These are phyloP conservation scores for Naganishia kalamii DNA, from an alignment of 768 basidiomycete species.

Conservation along the genomic window DNA sequence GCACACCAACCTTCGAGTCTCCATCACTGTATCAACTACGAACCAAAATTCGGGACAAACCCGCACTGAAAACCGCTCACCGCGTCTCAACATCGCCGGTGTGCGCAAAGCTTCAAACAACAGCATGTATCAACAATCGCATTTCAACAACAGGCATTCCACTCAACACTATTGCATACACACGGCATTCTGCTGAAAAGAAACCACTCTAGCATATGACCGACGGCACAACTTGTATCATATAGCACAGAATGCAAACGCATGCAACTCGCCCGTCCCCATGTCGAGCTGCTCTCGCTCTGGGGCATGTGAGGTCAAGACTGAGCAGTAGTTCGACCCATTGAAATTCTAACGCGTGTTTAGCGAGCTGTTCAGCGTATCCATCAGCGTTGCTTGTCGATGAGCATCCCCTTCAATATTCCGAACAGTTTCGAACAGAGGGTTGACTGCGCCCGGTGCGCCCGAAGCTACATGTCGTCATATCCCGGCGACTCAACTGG, in stretches of 20 bases:
- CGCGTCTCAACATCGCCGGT: slow-evolving; percentile 9
- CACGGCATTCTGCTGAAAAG: not conserved
- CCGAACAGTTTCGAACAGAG: too few relatives aligned
- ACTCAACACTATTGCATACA: not conserved
- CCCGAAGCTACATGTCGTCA: too few relatives aligned
- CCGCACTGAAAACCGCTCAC: not conserved
- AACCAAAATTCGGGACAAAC: not conserved
- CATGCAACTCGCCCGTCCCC: too few relatives aligned
- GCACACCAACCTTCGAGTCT: not conserved
- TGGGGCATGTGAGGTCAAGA: too few relatives aligned
- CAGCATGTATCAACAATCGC: not conserved
- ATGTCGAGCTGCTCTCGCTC: too few relatives aligned
- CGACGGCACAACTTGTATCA: not conserved
- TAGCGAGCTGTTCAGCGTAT: too few relatives aligned
- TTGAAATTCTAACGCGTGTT: too few relatives aligned
- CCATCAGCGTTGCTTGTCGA: too few relatives aligned
- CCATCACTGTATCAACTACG: not conserved
- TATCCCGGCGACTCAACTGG: too few relatives aligned
- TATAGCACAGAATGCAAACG: not conserved
- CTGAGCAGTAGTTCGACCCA: too few relatives aligned
- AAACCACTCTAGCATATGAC: not conserved
- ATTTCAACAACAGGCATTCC: slow-evolving; percentile 9
- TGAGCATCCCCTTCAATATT: too few relatives aligned
- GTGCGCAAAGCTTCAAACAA: not conserved
- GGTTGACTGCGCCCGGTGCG: too few relatives aligned